Conservation (phyloP, 208 protist genomes). For the Trypanosoma vivax region DNA sequence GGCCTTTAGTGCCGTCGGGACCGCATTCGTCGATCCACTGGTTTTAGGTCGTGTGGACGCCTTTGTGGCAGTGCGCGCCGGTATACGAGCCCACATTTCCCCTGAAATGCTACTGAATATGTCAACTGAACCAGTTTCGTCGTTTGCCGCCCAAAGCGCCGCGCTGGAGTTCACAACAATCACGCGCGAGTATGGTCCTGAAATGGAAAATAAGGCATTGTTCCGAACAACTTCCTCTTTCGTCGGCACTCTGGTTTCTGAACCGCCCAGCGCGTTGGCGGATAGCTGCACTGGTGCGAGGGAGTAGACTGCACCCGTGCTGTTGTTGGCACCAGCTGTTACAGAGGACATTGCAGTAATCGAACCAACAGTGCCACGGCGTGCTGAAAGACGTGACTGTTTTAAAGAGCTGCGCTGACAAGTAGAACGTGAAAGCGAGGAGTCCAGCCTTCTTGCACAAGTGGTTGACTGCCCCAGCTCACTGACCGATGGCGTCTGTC, state of each 20-base stretch:
- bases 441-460: too few species aligned
- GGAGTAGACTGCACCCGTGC: too few species aligned
- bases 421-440: too few species aligned
- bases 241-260: background rate
- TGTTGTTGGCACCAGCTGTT: too few species aligned
- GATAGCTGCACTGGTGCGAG: background rate
- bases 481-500: too few species aligned
- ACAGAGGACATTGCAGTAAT: too few species aligned
- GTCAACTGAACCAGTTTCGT: constrained; percentile 35
- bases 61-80: constrained; percentile 2
- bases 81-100: constrained; percentile 22
- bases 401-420: too few species aligned
- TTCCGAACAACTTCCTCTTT: constrained; percentile 5
- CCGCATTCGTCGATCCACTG: background rate
- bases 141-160: constrained; percentile 57
- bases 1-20: constrained; percentile 31
- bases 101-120: constrained; percentile 65
- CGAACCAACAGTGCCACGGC: too few species aligned
- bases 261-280: background rate
- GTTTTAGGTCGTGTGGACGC: background rate
- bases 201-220: constrained; percentile 33
- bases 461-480: too few species aligned
- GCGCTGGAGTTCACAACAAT: constrained; percentile 28
- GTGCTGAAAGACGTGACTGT: too few species aligned
- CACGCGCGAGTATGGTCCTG: constrained; percentile 32